Evolutionary conservation across 345 rosid genomes (phyloP), one percentile per base, ranked within the genome.

Genomic region (Bruguiera sexangula): DNA sequence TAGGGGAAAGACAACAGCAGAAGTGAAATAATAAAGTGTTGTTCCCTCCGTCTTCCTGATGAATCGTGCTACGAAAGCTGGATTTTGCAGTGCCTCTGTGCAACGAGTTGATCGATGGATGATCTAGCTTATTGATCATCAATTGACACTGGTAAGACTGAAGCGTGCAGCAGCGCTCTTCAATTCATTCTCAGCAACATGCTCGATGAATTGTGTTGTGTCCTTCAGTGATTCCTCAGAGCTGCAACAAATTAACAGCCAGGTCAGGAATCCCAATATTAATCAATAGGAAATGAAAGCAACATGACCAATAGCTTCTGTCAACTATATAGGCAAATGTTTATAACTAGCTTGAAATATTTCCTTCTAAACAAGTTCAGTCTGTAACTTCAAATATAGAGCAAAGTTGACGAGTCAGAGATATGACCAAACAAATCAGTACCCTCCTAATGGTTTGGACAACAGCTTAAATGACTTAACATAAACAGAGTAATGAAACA

Each of bases 81-180:
- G n/a, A 66, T 29, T 29, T n/a, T 59, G 64, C 32, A 34, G 39
- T 66, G 46, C 3, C 50, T 43, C 50, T 43, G 16, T 2, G 50
- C 18, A 43, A 13, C 5, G 3, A 43, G 5, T 43, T 15, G 50
- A 24, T 24, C 24, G 24, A 43, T 43, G 16, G 50, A 43, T 13
- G 18, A 24, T 24, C 31, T 6, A 43, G 19, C 50, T 19, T 29
- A 50, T 20, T 57, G 51, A 19, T 67, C 39, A 66, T 86, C 82
- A 82, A 58, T 82, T 88, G 77, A 91, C 83, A 82, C 96, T 87
- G 19, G 90, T 91, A 36, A 94, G 93, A 73, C 85, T 89, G 76
- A 94, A 87, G 77, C 93, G 81, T 27, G 91, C 91, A 21, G 97
- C 95, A 6, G 96, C 98, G 73, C 71, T 89, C 84, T 88, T 94